phyloP scores from a whole-genome alignment of 257 asterid species.

The Fraxinus quadrangulata region DNA sequence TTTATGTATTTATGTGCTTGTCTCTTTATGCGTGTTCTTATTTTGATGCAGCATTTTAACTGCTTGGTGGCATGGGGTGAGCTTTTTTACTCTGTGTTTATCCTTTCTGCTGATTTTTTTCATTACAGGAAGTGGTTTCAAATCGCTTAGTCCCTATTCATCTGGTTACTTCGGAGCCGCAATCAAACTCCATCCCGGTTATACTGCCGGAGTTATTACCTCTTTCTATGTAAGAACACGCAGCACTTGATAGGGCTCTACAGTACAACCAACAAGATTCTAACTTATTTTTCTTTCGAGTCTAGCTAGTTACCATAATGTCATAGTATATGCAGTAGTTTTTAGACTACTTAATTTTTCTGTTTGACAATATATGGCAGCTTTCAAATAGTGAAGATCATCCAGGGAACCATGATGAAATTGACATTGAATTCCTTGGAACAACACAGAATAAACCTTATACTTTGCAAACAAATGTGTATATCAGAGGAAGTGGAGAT shows the following conservation, averaged over 20 bases:
- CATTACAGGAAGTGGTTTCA: conserved; percentile 82
- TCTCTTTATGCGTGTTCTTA: no score
- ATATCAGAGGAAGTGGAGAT: conserved; percentile 80
- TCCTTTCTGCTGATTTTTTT: neutral
- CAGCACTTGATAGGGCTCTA: neutral
- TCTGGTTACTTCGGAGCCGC: conserved; percentile 81
- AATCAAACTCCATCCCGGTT: conserved; percentile 82
- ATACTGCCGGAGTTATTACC: conserved; percentile 90
- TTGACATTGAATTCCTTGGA: conserved; percentile 84
- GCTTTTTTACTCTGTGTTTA: neutral
- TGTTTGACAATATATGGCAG: conserved; percentile 35
- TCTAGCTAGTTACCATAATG: no score
- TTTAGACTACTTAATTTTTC: neutral
- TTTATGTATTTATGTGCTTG: no score
- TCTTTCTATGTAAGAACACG: conserved; percentile 54
- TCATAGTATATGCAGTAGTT: no score
- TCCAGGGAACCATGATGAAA: conserved; percentile 84
- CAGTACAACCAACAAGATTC: neutral
- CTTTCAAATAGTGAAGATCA: conserved; percentile 66
- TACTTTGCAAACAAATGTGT: conserved; percentile 79
- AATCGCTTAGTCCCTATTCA: conserved; percentile 53
- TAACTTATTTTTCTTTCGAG: neutral
- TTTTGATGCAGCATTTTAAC: no score
- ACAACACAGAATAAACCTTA: conserved; percentile 75
- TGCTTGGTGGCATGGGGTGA: no score